Base-by-base conservation (phyloP, 176 grass and related monocot species). In the Oryza australiensis region DNA sequence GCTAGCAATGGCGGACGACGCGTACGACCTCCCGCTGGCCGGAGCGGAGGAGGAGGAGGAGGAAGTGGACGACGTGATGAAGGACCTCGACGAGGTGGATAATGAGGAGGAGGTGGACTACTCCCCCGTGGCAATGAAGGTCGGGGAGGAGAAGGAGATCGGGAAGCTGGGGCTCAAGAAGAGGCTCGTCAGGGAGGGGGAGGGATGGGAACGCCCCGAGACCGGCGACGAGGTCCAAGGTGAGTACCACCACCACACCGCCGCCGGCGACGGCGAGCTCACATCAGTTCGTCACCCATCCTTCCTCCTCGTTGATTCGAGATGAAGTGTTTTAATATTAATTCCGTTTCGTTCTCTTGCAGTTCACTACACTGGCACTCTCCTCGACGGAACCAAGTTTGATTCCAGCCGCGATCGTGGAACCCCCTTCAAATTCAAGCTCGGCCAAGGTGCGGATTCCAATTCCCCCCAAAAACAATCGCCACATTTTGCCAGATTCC, bases 331-430 rank as follows among this genome's bases (percentile, higher is more conserved):
- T 22, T 9, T 9, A n/a, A n/a, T n/a, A n/a, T n/a, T n/a, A n/a
- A n/a, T n/a, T n/a, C n/a, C 7, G 7, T 20, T 15, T 16, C 0
- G 0, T 18, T n/a, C 18, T 18, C 0, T 3, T 33, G 71, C 83
- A 97, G 94, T 97, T 72, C 94, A 94, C 68, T 97, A 97, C 73
- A 97, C 92, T 13, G 94, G 94, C 26, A 97, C 94, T 2, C 89
- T 97, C 7, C 83, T 97, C 24, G 94, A 97, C 28, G 94, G 90
- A 2, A 94, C 90, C 7, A 97, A 97, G 74, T 94, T 97, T 15
- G 94, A 97, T 33, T 97, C 94, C 0, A 97, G 94, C 82, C 89
- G 94, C n/a, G 94, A 97, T 83, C 85, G 94, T 0, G 89, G 78
- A 42, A 85, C 86, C n/a, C 89, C 92, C 13, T 97, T 97, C 89